A percentile compares a stretch with the other conserved stretches of the same genome.
These are phyloP conservation scores for Dothideomycetidae sp. DNA, from an alignment of 2,329 filamentous ascomycete species.

Conservation along the genomic window DNA sequence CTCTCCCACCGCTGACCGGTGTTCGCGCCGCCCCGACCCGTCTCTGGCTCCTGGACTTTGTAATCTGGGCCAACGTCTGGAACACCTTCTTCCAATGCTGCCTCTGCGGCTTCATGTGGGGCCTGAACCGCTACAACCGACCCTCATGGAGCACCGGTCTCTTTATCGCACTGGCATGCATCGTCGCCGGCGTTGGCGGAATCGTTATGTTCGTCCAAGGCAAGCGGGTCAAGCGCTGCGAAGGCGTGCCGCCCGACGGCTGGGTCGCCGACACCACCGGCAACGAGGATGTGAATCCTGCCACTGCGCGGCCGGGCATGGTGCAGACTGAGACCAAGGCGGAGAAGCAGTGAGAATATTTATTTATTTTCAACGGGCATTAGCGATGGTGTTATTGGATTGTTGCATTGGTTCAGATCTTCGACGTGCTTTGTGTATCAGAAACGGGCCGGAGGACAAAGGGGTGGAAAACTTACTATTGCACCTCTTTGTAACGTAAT, in stretches of 20 bases:
- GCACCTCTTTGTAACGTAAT: too few species aligned
- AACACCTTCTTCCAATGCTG: conserved; percentile 67
- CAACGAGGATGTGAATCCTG: too few species aligned
- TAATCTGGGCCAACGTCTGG: conserved; percentile 63
- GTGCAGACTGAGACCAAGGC: too few species aligned
- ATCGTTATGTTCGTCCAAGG: conserved; percentile 58
- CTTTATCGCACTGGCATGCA: conserved; percentile 61
- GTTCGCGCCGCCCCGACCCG: conserved; percentile 51
- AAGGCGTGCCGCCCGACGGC: conserved; percentile 46
- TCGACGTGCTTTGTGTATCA: too few species aligned
- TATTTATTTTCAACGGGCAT: too few species aligned
- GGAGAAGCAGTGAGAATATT: too few species aligned
- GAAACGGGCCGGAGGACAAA: too few species aligned
- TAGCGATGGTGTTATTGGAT: too few species aligned
- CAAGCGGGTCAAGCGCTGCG: conserved; percentile 52
- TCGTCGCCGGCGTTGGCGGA: conserved; percentile 54
- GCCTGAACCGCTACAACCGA: conserved; percentile 39
- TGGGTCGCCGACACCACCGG: not conserved
- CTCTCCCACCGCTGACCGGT: conserved; percentile 57
- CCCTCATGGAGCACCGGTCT: conserved; percentile 68
- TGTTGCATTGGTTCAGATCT: too few species aligned
- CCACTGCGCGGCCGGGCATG: too few species aligned
- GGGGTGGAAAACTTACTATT: too few species aligned
- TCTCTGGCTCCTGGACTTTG: conserved; percentile 64
- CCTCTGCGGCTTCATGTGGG: conserved; percentile 71